These are phyloP conservation scores for Teratosphaeria nubilosa DNA, from an alignment of 2,329 filamentous ascomycete species.

Conservation along the genomic window DNA sequence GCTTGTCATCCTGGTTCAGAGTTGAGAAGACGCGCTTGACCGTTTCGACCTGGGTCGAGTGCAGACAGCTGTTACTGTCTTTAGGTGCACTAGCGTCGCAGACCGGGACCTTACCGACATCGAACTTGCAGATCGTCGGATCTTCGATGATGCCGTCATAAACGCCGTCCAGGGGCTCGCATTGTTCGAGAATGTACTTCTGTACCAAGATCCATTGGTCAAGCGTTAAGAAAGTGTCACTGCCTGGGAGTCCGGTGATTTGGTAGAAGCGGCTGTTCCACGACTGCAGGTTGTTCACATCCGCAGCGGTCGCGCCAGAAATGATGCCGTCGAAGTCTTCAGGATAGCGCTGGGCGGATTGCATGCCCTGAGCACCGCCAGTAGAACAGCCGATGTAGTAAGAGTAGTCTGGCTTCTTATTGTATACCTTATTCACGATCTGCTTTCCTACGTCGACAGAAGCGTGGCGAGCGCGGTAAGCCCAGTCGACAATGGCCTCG, in stretches of 20 bases:
- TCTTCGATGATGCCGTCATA: conserved; percentile 41
- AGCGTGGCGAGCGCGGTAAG: conserved; percentile 23
- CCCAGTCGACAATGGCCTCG: conserved; percentile 24
- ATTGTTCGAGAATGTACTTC: conserved; percentile 37
- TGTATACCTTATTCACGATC: conserved; percentile 26
- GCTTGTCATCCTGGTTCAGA: conserved; percentile 28
- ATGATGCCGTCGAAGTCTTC: conserved; percentile 41
- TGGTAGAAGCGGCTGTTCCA: conserved; percentile 34
- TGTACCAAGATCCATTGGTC: conserved; percentile 35
- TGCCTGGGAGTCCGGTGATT: conserved; percentile 30
- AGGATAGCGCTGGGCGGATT: conserved; percentile 35
- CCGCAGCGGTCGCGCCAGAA: conserved; percentile 35
- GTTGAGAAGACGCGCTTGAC: conserved; percentile 32
- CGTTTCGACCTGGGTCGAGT: conserved; percentile 31
- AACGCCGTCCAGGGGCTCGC: conserved; percentile 41
- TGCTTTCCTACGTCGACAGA: conserved; percentile 25
- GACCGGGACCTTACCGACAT: conserved; percentile 23
- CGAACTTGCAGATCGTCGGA: conserved; percentile 34
- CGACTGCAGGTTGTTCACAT: conserved; percentile 35
- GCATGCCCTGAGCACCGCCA: conserved; percentile 38
- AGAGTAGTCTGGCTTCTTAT: conserved; percentile 26
- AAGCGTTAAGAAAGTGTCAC: conserved; percentile 31
- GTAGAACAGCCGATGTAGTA: conserved; percentile 41
- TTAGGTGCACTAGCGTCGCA: conserved; percentile 21
- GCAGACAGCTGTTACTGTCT: conserved; percentile 33